Percentiles rank a stretch among this genome's conserved stretches.
These are phyloP conservation scores for Cutaneotrichosporon arboriforme DNA, from an alignment of 1,284 basidiomycete genomes.

Conservation along the genomic window DNA sequence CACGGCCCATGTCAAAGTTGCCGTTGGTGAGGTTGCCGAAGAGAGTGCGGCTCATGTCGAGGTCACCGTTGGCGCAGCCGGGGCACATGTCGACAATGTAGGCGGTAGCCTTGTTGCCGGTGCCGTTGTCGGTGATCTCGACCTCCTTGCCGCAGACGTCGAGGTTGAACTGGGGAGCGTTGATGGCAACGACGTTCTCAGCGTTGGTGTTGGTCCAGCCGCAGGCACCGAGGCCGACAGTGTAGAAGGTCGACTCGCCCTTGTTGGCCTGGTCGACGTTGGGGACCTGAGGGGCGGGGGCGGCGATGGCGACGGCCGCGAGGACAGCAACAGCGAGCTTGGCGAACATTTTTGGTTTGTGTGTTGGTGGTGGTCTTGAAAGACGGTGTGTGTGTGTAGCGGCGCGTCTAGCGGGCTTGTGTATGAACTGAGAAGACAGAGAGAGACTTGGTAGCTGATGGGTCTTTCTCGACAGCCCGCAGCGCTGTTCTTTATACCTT, in stretches of 20 bases:
- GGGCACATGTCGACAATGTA: conserved; percentile 55
- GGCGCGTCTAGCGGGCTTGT: conserved; percentile 8
- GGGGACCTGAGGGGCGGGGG: conserved; percentile 21
- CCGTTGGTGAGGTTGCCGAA: conserved; percentile 43
- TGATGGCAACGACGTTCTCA: conserved; percentile 40
- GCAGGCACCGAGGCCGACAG: conserved; percentile 39
- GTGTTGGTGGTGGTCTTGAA: neutral
- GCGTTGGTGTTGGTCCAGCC: conserved; percentile 31
- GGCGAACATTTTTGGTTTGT: conserved; percentile 17
- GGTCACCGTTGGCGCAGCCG: conserved; percentile 46
- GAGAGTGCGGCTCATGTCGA: conserved; percentile 51
- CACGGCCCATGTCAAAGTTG: conserved; percentile 31
- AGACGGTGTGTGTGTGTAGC: neutral
- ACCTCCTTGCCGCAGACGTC: conserved; percentile 54
- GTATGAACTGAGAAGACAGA: too few relatives aligned
- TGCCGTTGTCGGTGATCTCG: conserved; percentile 58
- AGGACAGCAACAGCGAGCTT: conserved; percentile 24
- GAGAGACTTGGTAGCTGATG: neutral
- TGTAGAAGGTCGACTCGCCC: conserved; percentile 37
- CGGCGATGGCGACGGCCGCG: conserved; percentile 23
- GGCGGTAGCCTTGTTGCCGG: conserved; percentile 57
- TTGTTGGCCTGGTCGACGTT: neutral
- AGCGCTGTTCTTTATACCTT: neutral
- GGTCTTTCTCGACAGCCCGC: neutral
- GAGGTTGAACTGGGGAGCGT: conserved; percentile 27